A percentile compares a stretch with the other conserved stretches of the same genome.
Evolutionary conservation across 495 filamentous ascomycete species (phyloP).

Genomic region (Penicillium egyptiacum): DNA sequence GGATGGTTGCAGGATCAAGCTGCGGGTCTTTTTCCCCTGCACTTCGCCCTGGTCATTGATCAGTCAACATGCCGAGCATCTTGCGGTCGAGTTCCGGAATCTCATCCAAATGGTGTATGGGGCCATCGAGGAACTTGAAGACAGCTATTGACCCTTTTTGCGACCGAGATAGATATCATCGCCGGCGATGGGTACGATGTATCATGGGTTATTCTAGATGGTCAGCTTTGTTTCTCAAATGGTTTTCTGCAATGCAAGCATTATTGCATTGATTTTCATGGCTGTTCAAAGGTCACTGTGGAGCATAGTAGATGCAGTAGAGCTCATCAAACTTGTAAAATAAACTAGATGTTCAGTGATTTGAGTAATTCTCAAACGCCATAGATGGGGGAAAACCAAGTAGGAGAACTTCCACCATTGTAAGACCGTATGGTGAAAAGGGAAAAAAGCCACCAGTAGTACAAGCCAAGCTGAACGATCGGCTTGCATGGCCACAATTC

Average conservation of each 20-base stretch:
- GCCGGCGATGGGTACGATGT: neutral
- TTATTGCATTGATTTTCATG: neutral
- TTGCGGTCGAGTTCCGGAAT: conserved; percentile 8
- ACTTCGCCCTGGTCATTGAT: conserved; percentile 5
- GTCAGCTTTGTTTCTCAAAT: neutral
- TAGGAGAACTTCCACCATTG: neutral
- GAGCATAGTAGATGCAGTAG: conserved; percentile 5
- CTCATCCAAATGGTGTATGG: conserved; percentile 1
- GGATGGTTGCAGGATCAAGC: conserved; percentile 5
- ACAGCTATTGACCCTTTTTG: conserved; percentile 2
- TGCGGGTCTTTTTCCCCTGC: conserved; percentile 6
- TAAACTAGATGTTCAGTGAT: neutral
- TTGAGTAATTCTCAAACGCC: neutral
- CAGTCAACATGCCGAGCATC: conserved; percentile 7
- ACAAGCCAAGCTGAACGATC: conserved; percentile 8
- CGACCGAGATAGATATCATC: neutral
- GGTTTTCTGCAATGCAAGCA: neutral
- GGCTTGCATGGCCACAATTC: conserved; percentile 6
- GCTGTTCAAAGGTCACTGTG: neutral
- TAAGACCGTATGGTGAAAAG: neutral
- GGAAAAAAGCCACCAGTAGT: neutral
- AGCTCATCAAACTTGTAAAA: neutral
- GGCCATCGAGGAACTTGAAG: neutral
- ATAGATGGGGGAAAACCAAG: neutral
- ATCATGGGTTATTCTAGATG: neutral